phyloP scores from a whole-genome alignment of 441 rosid genomes.

The Populus trichocarpa region DNA sequence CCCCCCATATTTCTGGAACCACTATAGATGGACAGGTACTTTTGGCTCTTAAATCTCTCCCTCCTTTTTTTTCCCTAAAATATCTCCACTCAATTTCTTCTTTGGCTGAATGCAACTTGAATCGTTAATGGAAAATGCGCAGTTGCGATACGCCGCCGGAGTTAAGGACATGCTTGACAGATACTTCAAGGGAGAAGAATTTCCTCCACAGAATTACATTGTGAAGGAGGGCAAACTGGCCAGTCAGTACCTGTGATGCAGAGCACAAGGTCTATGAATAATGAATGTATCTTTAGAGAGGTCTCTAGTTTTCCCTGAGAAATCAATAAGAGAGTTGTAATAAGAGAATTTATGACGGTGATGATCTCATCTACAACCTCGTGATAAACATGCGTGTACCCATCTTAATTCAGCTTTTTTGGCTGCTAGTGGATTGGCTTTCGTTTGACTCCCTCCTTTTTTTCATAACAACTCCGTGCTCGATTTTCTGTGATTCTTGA shows the following conservation, averaged over 20 bases:
- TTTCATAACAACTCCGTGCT: too few species aligned
- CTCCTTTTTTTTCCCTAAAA: background rate
- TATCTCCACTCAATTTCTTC: background rate
- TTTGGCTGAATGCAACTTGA: background rate
- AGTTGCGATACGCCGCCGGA: constrained; percentile 92
- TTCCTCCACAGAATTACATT: constrained; percentile 71
- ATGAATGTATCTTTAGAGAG: background rate
- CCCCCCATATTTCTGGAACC: constrained; percentile 95
- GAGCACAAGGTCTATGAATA: background rate
- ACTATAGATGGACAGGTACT: constrained; percentile 93
- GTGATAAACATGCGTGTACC: too few species aligned
- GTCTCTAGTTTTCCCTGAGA: background rate
- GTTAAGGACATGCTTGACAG: constrained; percentile 85
- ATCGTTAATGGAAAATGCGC: constrained; percentile 16
- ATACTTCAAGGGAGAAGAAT: constrained; percentile 88
- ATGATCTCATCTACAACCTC: too few species aligned
- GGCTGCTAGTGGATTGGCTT: too few species aligned
- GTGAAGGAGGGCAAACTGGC: constrained; percentile 85
- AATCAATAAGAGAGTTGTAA: background rate
- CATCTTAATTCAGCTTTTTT: too few species aligned
- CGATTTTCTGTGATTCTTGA: too few species aligned
- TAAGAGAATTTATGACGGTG: background rate
- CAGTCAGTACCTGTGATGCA: constrained; percentile 59
- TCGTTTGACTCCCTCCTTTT: too few species aligned
- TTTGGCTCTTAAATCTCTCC: background rate